A percentile compares a stretch with the other conserved stretches of the same genome.
These are phyloP conservation scores for Coemansia sp. DNA, from an alignment of 192 early-diverging fungal genomes.

Conservation along the genomic window DNA sequence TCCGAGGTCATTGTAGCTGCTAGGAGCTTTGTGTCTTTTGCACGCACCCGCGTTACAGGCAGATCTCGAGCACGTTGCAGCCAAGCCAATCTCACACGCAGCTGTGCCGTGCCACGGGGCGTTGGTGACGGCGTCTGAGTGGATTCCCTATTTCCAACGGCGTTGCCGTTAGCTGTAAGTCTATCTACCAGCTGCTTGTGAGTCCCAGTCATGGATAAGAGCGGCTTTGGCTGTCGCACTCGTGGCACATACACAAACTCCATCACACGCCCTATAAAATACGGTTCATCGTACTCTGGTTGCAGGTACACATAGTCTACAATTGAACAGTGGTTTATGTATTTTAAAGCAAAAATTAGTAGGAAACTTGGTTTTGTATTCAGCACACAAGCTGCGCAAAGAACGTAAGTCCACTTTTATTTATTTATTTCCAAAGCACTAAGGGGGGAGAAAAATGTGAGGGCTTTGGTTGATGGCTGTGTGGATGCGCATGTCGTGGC, in stretches of 20 bases:
- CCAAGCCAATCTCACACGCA: constrained; percentile 62
- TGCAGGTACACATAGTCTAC: constrained; percentile 78
- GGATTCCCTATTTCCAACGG: constrained; percentile 1
- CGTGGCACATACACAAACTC: constrained; percentile 61
- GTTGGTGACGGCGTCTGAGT: constrained; percentile 26
- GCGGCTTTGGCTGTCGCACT: constrained; percentile 53
- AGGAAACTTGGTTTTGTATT: too few relatives aligned
- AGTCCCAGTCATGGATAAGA: constrained; percentile 10
- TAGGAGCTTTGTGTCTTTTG: constrained; percentile 70
- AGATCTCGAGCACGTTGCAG: constrained; percentile 78
- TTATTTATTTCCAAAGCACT: background rate
- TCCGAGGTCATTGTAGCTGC: constrained; percentile 89
- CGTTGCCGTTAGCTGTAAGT: constrained; percentile 1
- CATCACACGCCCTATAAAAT: constrained; percentile 79
- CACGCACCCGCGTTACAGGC: constrained; percentile 56
- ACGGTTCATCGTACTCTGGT: constrained; percentile 72
- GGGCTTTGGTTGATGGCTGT: background rate
- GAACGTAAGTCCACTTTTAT: too few relatives aligned
- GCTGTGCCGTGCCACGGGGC: constrained; percentile 17
- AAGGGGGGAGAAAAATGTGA: background rate
- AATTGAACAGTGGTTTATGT: background rate
- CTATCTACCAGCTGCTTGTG: constrained; percentile 7
- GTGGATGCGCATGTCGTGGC: background rate
- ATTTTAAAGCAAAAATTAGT: background rate
- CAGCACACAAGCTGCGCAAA: too few relatives aligned